These are phyloP conservation scores for Scolecobasidium constrictum DNA, from an alignment of 2,329 filamentous ascomycete genomes.

Conservation along the genomic window DNA sequence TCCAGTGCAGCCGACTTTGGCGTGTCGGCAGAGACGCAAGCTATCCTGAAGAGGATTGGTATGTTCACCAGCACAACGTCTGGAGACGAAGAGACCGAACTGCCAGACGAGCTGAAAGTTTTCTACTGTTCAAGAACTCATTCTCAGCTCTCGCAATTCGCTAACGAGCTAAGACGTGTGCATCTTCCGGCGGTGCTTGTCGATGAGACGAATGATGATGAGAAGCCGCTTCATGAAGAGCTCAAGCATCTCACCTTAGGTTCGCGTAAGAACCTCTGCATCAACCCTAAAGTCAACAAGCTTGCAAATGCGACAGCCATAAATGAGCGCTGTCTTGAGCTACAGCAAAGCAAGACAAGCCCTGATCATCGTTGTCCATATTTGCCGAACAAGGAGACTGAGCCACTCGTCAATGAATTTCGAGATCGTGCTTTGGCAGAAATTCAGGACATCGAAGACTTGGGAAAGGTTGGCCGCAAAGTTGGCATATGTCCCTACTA, in stretches of 20 bases:
- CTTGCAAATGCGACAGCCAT: conserved; percentile 66
- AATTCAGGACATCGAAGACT: conserved; percentile 87
- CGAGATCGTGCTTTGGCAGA: conserved; percentile 75
- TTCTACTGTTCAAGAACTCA: conserved; percentile 91
- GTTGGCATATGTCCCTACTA: conserved; percentile 90
- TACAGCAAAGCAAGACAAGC: conserved; percentile 61
- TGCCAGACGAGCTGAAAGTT: conserved; percentile 64
- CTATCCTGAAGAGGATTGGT: conserved; percentile 54
- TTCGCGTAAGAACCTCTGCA: conserved; percentile 79
- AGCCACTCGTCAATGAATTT: conserved; percentile 64
- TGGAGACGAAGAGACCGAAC: conserved; percentile 37
- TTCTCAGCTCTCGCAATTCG: conserved; percentile 83
- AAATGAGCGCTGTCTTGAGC: conserved; percentile 83
- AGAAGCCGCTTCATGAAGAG: conserved; percentile 37
- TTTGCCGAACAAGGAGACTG: conserved; percentile 66
- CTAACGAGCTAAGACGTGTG: conserved; percentile 71
- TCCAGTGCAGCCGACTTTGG: conserved; percentile 28
- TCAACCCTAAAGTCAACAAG: conserved; percentile 70
- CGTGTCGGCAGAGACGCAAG: conserved; percentile 64
- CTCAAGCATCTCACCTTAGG: conserved; percentile 77
- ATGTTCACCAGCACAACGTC: conserved; percentile 18
- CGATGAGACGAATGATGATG: conserved; percentile 27
- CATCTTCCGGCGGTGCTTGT: conserved; percentile 58
- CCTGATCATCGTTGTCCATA: conserved; percentile 62
- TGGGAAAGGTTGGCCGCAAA: conserved; percentile 65